Conservation (phyloP, 2,329 filamentous ascomycete genomes). For the Tolypocladium endophyticum region DNA sequence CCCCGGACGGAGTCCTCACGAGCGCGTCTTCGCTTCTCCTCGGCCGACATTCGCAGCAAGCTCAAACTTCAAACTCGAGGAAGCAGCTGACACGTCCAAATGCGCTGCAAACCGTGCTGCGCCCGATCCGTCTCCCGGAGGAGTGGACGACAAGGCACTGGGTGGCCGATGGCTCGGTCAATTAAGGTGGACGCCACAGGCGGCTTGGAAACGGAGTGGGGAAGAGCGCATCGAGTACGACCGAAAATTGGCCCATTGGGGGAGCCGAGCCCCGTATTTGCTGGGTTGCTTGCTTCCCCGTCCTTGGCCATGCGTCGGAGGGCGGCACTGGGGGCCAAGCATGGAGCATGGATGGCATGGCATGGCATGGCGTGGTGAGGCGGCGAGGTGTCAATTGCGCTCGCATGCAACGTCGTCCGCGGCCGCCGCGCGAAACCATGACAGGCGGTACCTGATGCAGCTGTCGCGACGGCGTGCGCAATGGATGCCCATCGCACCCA, state of each 20-base stretch:
- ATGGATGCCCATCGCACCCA: no score
- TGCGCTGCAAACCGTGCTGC: not conserved
- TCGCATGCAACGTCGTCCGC: no score
- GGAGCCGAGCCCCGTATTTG: conserved; percentile 5
- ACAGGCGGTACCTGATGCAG: not conserved
- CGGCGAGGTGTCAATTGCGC: no score
- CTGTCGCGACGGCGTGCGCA: not conserved
- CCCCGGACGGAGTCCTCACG: not conserved
- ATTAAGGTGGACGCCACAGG: conserved; percentile 5
- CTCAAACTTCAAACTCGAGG: not conserved
- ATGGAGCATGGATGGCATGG: not conserved
- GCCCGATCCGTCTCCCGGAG: not conserved
- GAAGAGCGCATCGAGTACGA: conserved; percentile 19
- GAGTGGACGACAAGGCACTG: conserved; percentile 2
- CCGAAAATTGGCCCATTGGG: conserved; percentile 22
- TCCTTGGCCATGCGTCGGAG: not conserved
- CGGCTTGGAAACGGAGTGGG: conserved; percentile 2
- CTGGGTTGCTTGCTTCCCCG: not conserved
- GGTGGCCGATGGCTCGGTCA: conserved; percentile 10
- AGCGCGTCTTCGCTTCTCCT: not conserved
- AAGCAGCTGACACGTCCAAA: not conserved
- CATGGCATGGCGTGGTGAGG: not conserved
- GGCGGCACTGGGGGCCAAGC: not conserved
- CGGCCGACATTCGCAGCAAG: not conserved
- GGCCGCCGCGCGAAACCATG: not conserved